Percentiles rank a stretch among this genome's conserved stretches.
These are phyloP conservation scores for Stephania cephalantha DNA, from an alignment of 164 flowering plant genomes.

Conservation along the genomic window DNA sequence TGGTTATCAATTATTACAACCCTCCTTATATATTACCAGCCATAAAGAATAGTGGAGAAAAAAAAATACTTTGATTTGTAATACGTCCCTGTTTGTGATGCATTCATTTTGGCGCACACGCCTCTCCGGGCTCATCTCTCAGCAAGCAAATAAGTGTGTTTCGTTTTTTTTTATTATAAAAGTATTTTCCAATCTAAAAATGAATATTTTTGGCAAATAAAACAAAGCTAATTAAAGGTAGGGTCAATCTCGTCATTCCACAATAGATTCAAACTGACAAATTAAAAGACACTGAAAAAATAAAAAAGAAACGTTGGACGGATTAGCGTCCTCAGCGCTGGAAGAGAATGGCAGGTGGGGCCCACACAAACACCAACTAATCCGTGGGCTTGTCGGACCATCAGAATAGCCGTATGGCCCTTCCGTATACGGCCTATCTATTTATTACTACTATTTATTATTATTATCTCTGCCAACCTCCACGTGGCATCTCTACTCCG, in stretches of 20 bases:
- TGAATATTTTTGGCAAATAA: too few relatives aligned
- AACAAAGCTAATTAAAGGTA: too few relatives aligned
- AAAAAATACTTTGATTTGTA: too few relatives aligned
- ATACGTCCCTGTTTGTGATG: too few relatives aligned
- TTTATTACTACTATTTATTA: not conserved
- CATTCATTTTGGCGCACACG: too few relatives aligned
- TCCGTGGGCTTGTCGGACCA: slow-evolving; percentile 48
- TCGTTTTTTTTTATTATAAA: too few relatives aligned
- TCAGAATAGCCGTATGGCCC: slow-evolving; percentile 52
- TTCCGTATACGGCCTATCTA: slow-evolving; percentile 62
- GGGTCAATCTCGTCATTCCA: not conserved
- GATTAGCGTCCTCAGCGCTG: not conserved
- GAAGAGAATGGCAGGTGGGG: slow-evolving; percentile 18
- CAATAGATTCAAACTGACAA: not conserved
- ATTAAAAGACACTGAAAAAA: not conserved
- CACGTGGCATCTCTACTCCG: not conserved
- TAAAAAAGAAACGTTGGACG: not conserved
- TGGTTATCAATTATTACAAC: too few relatives aligned
- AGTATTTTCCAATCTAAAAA: too few relatives aligned
- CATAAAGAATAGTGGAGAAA: too few relatives aligned
- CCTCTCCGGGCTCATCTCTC: too few relatives aligned
- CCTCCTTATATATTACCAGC: too few relatives aligned
- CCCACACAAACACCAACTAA: slow-evolving; percentile 22
- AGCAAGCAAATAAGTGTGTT: too few relatives aligned
- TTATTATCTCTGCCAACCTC: not conserved